Evolutionary conservation across 73 alveolate species (phyloP).

Genomic region (Diophrys appendiculata): DNA sequence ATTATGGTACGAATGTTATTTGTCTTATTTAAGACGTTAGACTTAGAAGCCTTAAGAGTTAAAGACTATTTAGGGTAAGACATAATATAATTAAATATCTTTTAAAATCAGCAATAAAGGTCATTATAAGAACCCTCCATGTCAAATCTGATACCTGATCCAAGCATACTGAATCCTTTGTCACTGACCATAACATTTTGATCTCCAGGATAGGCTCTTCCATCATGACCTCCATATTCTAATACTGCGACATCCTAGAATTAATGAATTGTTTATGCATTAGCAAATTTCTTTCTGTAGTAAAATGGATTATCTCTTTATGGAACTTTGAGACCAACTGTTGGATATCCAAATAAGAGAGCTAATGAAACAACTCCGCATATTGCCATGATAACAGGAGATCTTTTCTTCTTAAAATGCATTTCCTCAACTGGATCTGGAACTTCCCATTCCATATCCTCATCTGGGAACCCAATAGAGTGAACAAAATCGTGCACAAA

Average conservation of each 20-base stretch:
- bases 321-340: conserved; percentile 53
- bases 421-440: conserved; percentile 49
- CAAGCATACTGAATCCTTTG: conserved; percentile 36
- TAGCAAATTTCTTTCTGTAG: conserved; percentile 53
- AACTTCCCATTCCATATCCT: conserved; percentile 47
- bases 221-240: conserved; percentile 24
- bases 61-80: too few relatives aligned
- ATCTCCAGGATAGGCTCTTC: neutral
- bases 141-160: conserved; percentile 49
- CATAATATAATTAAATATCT: too few relatives aligned
- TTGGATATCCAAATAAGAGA: conserved; percentile 36
- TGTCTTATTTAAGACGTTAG: too few relatives aligned
- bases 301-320: conserved; percentile 55
- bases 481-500: conserved; percentile 45
- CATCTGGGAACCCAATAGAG: conserved; percentile 52
- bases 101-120: conserved; percentile 39
- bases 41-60: too few relatives aligned
- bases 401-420: conserved; percentile 59
- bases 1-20: too few relatives aligned
- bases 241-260: conserved; percentile 21
- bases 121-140: conserved; percentile 33
- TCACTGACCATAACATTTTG: conserved; percentile 19
- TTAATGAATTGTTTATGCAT: conserved; percentile 42
- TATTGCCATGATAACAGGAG: conserved; percentile 29
- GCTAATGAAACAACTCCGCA: conserved; percentile 36